phyloP scores from a whole-genome alignment of 495 filamentous ascomycete species.

The Xylaria castorea region DNA sequence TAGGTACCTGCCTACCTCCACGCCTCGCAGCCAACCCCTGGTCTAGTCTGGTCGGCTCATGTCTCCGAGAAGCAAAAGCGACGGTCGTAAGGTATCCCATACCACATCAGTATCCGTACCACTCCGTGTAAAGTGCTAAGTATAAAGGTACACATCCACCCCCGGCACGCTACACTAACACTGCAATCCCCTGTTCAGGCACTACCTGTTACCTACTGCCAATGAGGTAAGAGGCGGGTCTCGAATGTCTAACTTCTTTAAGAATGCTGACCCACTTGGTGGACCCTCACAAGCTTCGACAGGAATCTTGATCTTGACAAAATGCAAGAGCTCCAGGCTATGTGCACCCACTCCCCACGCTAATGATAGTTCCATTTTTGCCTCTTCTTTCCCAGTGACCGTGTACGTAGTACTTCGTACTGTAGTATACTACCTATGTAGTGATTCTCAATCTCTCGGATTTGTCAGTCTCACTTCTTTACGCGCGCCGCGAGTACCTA shows the following conservation, averaged over 20 bases:
- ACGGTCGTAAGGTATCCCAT: conserved; percentile 27
- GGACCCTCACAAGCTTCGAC: neutral
- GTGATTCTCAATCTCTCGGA: neutral
- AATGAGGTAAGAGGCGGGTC: neutral
- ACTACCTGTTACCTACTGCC: too few relatives aligned
- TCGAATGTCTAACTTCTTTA: neutral
- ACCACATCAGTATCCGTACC: neutral
- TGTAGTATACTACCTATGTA: neutral
- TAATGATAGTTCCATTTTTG: neutral
- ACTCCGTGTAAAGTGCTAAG: conserved; percentile 10
- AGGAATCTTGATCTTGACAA: conserved; percentile 1
- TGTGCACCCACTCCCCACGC: conserved; percentile 6
- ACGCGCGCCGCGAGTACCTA: conserved; percentile 1
- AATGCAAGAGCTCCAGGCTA: conserved; percentile 1
- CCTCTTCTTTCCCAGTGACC: neutral
- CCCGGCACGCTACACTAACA: conserved; percentile 6
- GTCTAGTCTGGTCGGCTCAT: conserved; percentile 28
- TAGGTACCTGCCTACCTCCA: conserved; percentile 18
- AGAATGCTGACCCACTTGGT: neutral
- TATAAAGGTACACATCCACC: neutral
- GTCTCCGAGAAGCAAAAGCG: conserved; percentile 30
- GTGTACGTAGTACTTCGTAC: neutral
- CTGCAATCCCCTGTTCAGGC: neutral
- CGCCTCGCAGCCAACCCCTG: conserved; percentile 12
- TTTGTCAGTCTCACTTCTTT: conserved; percentile 13